phyloP scores from a whole-genome alignment of 257 asterid genomes.

The Nicotiana obtusifolia region DNA sequence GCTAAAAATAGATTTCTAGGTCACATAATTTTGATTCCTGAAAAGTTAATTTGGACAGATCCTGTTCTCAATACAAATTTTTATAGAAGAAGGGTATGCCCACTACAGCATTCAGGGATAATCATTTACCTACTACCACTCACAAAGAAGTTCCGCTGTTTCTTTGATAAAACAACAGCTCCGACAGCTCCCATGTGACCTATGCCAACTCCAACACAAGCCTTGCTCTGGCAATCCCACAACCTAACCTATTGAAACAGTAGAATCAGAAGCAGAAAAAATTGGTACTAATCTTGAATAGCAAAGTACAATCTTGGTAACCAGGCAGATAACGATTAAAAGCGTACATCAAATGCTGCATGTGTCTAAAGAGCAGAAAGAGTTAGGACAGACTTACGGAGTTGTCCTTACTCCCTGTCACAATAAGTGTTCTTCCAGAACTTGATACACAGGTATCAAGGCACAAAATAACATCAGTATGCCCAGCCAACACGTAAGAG shows the following conservation, averaged over 20 bases:
- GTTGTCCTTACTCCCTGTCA: conserved; percentile 93
- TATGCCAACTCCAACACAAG: conserved; percentile 77
- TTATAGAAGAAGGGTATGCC: not conserved
- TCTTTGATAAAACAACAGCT: conserved; percentile 81
- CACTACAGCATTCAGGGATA: not conserved
- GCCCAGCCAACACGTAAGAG: conserved; percentile 85
- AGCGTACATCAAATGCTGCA: not conserved
- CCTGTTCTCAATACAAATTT: not conserved
- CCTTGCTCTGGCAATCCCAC: conserved; percentile 68
- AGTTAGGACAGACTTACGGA: conserved; percentile 41
- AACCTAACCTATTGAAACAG: conserved; percentile 67
- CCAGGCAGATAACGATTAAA: not conserved
- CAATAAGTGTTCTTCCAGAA: conserved; percentile 65
- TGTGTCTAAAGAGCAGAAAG: not conserved
- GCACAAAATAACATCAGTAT: conserved; percentile 75
- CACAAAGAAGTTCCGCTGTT: conserved; percentile 58
- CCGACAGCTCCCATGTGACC: conserved; percentile 92
- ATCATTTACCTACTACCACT: conserved; percentile 89
- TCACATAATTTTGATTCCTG: not conserved
- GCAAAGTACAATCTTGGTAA: conserved; percentile 8
- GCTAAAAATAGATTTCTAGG: not conserved
- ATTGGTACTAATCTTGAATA: not conserved
- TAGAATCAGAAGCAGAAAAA: conserved; percentile 11
- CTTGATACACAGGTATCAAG: conserved; percentile 70
- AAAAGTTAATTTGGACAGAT: not conserved